Conservation (phyloP, 1,284 basidiomycete species). For the Cryptococcus sp. region DNA sequence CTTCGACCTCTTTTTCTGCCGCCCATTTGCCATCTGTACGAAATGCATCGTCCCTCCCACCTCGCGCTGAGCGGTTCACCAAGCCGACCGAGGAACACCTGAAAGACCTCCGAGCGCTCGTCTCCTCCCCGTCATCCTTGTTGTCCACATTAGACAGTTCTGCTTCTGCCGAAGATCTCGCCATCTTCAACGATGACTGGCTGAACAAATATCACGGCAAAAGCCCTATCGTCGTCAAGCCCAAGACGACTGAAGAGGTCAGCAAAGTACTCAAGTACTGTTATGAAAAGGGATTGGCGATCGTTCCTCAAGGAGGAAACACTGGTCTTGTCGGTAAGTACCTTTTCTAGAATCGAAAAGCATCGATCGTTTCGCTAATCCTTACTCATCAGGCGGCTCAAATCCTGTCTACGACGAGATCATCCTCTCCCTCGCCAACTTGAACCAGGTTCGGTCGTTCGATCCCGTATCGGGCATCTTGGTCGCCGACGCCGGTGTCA, state of each 20-base stretch:
- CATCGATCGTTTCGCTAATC: not conserved
- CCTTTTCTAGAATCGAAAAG: not conserved
- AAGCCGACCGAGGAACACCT: conserved; percentile 56
- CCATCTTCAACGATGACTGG: conserved; percentile 89
- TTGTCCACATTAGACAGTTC: conserved; percentile 56
- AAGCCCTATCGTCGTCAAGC: conserved; percentile 82
- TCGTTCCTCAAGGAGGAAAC: conserved; percentile 98
- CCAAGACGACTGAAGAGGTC: conserved; percentile 84
- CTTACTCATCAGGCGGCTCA: conserved; percentile 66
- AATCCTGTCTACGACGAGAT: conserved; percentile 90
- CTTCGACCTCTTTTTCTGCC: not conserved
- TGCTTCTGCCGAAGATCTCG: conserved; percentile 65
- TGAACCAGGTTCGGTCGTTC: conserved; percentile 86
- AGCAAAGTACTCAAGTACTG: conserved; percentile 84
- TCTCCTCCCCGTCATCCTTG: conserved; percentile 54
- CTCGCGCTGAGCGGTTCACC: conserved; percentile 49
- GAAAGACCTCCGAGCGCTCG: conserved; percentile 54
- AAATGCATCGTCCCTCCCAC: conserved; percentile 46
- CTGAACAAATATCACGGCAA: conserved; percentile 92
- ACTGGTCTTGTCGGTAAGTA: conserved; percentile 80
- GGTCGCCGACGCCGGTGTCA: conserved; percentile 80
- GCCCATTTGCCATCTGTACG: conserved; percentile 15
- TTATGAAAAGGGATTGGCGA: conserved; percentile 71
- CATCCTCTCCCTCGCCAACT: conserved; percentile 77
- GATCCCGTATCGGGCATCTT: conserved; percentile 80